Conservation (phyloP, 495 filamentous ascomycete species). For the Annulohypoxylon stygium region DNA sequence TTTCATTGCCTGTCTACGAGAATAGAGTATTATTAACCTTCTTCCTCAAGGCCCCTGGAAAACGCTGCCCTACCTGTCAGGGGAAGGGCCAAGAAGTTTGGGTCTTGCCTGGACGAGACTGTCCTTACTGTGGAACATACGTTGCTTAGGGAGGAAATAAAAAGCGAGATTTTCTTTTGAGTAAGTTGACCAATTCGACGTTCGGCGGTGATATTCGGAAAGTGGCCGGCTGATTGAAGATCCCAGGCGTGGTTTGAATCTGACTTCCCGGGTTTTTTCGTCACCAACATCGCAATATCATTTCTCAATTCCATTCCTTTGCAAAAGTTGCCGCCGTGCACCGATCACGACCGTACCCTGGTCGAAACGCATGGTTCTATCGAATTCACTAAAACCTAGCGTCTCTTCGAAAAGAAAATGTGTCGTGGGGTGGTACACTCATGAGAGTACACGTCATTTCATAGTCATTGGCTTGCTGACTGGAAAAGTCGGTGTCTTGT, state of each 20-base stretch:
- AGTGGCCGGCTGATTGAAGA: conserved; percentile 24
- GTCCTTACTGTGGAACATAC: conserved; percentile 60
- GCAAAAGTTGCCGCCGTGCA: conserved; percentile 24
- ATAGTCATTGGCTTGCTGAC: conserved; percentile 39
- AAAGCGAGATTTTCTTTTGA: conserved; percentile 2
- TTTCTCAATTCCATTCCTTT: conserved; percentile 40
- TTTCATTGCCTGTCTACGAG: conserved; percentile 18
- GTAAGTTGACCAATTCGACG: conserved; percentile 24
- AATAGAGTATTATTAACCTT: conserved; percentile 24
- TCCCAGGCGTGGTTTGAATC: conserved; percentile 18
- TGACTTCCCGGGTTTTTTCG: conserved; percentile 6
- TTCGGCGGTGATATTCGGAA: conserved; percentile 1
- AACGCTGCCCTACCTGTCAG: conserved; percentile 53
- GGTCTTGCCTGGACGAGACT: conserved; percentile 63
- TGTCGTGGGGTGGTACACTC: conserved; percentile 29
- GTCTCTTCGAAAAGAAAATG: conserved; percentile 45
- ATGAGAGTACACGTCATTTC: conserved; percentile 45
- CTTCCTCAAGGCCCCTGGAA: conserved; percentile 34
- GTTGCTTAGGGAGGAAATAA: conserved; percentile 26
- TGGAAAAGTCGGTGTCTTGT: conserved; percentile 46
- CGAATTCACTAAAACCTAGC: conserved; percentile 45
- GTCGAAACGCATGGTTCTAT: conserved; percentile 41
- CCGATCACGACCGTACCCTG: conserved; percentile 27
- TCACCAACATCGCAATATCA: conserved; percentile 22
- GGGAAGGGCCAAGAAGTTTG: conserved; percentile 63